Base-by-base conservation (phyloP, 495 filamentous ascomycete species). In the Penicillium flavigenum region DNA sequence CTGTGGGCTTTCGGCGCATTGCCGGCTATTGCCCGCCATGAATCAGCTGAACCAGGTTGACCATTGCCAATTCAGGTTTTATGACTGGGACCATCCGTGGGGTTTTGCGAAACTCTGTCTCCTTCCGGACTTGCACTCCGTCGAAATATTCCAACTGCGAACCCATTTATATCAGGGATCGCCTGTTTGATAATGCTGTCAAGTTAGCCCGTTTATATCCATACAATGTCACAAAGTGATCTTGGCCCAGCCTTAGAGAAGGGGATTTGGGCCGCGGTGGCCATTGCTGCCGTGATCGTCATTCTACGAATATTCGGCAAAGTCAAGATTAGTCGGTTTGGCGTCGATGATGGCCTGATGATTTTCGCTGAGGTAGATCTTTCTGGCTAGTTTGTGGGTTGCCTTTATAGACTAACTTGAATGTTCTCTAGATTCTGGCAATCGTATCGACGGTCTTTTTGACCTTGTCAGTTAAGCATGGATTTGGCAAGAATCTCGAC, bases 301-400 rank as follows among this genome's bases (percentile, higher is more conserved):
- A 51, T 63, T 24, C 53, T 74, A 16, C 56, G 73, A 7, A 54
- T 76, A 52, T 59, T 67, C 54, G 73, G 70, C 12, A 74, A 74
- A 54, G 45, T 74, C 26, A 70, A 69, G 54, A 72, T 76, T 52
- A 63, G 59, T 51, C 67, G 72, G 16, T 69, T 74, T 42, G 48
- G 57, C 39, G 36, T 65, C 3, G 73, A 76, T 47, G 73, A 76
- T 68, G 62, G 68, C 5, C 20, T 75, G 38, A 76, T 76, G 73
- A 59, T 76, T 26, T 8, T 71, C 9, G 65, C 73, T 3, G 38
- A 62, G 63, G 73, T 76, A 61, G 50, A 54, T 47, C 24, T 36
- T 26, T 9, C 43, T 34, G 16, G 20, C 8, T 51, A 17, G 16
- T 27, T 19, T 10, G 39, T 14, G 16, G 3, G 3, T 55, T 0